Percentiles rank a stretch among this genome's conserved stretches.
phyloP scores from a whole-genome alignment of 1,139 yeast genomes.

The Protomyces inouyei region DNA sequence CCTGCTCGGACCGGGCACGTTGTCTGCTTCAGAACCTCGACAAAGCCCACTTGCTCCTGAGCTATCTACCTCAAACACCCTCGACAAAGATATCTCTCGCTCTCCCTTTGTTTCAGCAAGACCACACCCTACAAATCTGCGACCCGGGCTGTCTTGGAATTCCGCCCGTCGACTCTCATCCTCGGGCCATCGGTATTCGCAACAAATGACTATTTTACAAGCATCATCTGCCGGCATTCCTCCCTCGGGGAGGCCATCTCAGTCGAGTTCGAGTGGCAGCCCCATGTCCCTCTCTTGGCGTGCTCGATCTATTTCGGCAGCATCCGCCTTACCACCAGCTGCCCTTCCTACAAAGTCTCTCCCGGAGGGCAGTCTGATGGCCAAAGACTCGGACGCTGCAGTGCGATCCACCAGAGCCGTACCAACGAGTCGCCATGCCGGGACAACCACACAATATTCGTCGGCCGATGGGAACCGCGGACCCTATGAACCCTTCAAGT shows the following conservation, averaged over 20 bases:
- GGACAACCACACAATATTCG: not conserved
- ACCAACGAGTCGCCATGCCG: not conserved
- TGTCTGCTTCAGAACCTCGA: not conserved
- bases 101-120: not conserved
- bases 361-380: not conserved
- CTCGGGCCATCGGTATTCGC: not conserved
- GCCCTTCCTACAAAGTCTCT: not conserved
- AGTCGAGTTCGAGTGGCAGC: not conserved
- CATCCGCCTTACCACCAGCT: not conserved
- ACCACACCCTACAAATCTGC: not conserved
- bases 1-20: not conserved
- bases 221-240: not conserved
- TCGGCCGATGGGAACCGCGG: not conserved
- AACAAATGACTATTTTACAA: not conserved
- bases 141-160: not conserved
- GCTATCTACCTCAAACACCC: not conserved
- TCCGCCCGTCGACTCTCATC: not conserved
- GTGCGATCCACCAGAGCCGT: not conserved
- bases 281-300: not conserved
- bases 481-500: slow-evolving; percentile 4
- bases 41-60: not conserved
- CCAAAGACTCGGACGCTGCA: not conserved
- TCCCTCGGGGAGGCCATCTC: not conserved
- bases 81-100: not conserved
- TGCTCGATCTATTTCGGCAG: not conserved